Evolutionary conservation across 2,329 filamentous ascomycete species (phyloP), one percentile per base, ranked within the genome.

Genomic region (Coniochaeta ligniaria): DNA sequence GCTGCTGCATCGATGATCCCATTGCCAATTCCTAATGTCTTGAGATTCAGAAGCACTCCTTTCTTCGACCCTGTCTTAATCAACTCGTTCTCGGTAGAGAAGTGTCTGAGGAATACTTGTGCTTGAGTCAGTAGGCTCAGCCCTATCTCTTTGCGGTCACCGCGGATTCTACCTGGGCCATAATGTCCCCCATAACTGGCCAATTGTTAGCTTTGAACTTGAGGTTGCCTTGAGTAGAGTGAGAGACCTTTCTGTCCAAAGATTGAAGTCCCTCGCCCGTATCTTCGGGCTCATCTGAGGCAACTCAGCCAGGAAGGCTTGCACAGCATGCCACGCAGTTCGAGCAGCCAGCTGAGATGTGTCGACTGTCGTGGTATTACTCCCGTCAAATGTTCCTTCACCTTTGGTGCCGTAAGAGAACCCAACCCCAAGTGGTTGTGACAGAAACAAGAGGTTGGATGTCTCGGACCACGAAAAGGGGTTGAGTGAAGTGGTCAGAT

Each of bases 261-360:
- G 36, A 43, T 62, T 59, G 47, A 65, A 69, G 6, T 66, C 66
- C 41, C 62, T 68, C 5, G 65, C 65, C 5, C 28, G 64, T 22
- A 69, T 63, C 9, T 62, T 61, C 2, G 66, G 50, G 60, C 67
- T 66, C 7, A 67, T 52, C 62, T 77, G 73, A 31, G 78, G 76
- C 6, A 84, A 68, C 12, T 73, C 77, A 35, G 74, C 74, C 20
- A 82, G 72, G 69, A 85, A 84, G 2, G 76, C 82, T 68, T 84
- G 83, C 22, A 85, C 66, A 28, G 83, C 73, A 64, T 84, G 78
- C 78, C 80, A 85, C 9, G 80, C 76, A 17, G 79, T 80, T 20
- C 78, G 71, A 6, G 83, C 83, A 41, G 83, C 82, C 6, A 83
- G 74, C 59, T 83, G 77, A 1, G 82, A 86, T 2, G 81, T 86